Conservation (phyloP, 192 early-diverging fungal genomes). For the Rhizophagus clarus region DNA sequence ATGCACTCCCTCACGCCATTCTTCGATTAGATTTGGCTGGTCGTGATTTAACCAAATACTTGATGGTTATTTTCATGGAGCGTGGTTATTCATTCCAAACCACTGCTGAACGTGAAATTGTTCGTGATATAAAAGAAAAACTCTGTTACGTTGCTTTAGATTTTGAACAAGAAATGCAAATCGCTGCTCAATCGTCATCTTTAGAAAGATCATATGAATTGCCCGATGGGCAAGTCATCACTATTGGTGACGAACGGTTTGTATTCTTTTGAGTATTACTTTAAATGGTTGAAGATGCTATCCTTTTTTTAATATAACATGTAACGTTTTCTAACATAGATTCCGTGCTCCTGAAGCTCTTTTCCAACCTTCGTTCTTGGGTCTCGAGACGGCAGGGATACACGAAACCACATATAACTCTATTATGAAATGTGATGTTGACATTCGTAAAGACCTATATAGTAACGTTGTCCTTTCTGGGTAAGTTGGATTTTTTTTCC, state of each 20-base stretch:
- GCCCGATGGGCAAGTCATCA: slow-evolving; percentile 98
- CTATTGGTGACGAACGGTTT: slow-evolving; percentile 92
- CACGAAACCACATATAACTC: slow-evolving; percentile 97
- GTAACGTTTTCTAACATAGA: slow-evolving; percentile 31
- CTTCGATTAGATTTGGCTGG: slow-evolving; percentile 96
- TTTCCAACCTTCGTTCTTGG: slow-evolving; percentile 94
- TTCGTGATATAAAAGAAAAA: slow-evolving; percentile 99
- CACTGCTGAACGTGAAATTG: slow-evolving; percentile 96
- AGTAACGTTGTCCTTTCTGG: slow-evolving; percentile 94
- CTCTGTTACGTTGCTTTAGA: slow-evolving; percentile 97
- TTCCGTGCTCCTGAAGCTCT: slow-evolving; percentile 97
- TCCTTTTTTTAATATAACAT: neutral
- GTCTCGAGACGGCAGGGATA: slow-evolving; percentile 89
- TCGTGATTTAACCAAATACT: slow-evolving; percentile 94
- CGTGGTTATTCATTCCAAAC: slow-evolving; percentile 96
- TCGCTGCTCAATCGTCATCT: slow-evolving; percentile 86
- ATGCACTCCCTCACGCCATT: slow-evolving; percentile 93
- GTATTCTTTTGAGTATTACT: neutral
- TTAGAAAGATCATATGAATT: slow-evolving; percentile 98
- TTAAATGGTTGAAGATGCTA: neutral
- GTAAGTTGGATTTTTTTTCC: slow-evolving; percentile 1
- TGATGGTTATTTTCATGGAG: slow-evolving; percentile 92
- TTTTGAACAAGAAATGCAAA: slow-evolving; percentile 98
- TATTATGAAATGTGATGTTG: slow-evolving; percentile 97
- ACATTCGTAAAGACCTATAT: slow-evolving; percentile 95